These are phyloP conservation scores for Globisporangium mamillatum DNA, from an alignment of 352 stramenopile genomes.

Conservation along the genomic window DNA sequence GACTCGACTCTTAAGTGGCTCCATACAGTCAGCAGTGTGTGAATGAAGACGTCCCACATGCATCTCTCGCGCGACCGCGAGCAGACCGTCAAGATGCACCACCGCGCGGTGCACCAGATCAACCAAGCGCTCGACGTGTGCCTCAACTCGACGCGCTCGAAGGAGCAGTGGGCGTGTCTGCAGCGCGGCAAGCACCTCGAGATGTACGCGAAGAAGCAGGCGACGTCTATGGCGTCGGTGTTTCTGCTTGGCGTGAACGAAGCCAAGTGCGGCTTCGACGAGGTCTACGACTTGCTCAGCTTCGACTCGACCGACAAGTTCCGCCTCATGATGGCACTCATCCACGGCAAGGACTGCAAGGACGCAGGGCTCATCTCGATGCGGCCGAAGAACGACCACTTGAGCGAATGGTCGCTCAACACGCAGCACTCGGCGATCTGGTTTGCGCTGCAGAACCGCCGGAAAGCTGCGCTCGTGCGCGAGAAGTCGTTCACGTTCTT, in stretches of 20 bases:
- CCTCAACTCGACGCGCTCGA: conserved; percentile 49
- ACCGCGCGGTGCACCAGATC: conserved; percentile 62
- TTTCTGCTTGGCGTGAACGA: conserved; percentile 67
- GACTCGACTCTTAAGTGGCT: not conserved
- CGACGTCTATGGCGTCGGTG: conserved; percentile 28
- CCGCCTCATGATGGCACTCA: conserved; percentile 55
- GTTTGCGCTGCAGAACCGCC: conserved; percentile 53
- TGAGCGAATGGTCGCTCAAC: conserved; percentile 32
- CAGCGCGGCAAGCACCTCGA: conserved; percentile 48
- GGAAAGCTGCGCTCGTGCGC: conserved; percentile 44
- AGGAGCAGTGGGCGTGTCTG: conserved; percentile 55
- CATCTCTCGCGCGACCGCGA: conserved; percentile 49
- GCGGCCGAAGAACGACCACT: conserved; percentile 29
- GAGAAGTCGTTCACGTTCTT: conserved; percentile 64
- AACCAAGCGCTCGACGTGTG: conserved; percentile 52
- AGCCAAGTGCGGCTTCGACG: conserved; percentile 51
- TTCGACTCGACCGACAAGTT: conserved; percentile 57
- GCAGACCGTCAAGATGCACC: conserved; percentile 53
- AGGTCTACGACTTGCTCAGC: conserved; percentile 53
- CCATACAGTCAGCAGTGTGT: not conserved
- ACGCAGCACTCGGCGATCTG: conserved; percentile 61
- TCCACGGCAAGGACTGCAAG: conserved; percentile 55
- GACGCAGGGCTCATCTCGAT: conserved; percentile 49
- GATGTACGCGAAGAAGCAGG: conserved; percentile 48
- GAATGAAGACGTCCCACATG: conserved; percentile 26